Evolutionary conservation across 2,329 filamentous ascomycete genomes (phyloP).

Genomic region (Colletotrichum echinochloae): DNA sequence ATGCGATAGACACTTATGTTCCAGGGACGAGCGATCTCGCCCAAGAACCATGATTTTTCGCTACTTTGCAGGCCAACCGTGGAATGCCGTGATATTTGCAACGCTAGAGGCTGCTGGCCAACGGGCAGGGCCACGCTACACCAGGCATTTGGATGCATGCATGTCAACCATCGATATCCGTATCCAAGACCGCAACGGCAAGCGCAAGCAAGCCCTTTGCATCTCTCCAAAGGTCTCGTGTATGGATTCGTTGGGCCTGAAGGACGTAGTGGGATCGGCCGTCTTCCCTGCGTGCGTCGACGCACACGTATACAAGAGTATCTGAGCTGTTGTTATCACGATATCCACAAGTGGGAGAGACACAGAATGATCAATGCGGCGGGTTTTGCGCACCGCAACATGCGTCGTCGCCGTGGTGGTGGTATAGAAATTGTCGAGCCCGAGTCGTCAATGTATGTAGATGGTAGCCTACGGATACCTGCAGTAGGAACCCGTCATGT

Average conservation of each 20-base stretch:
- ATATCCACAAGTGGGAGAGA: not conserved
- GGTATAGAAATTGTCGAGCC: not conserved
- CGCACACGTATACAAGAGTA: not conserved
- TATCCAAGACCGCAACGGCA: not conserved
- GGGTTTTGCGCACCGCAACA: not conserved
- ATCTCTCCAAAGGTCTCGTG: not conserved
- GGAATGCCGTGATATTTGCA: not conserved
- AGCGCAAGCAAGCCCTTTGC: not conserved
- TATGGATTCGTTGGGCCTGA: not conserved
- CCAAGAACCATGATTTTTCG: slow-evolving; percentile 24
- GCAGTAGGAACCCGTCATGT: slow-evolving; percentile 35
- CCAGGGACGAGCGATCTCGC: not conserved
- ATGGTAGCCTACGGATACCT: slow-evolving; percentile 13
- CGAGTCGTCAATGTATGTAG: slow-evolving; percentile 1
- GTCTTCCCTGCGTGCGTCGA: not conserved
- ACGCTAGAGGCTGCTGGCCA: not conserved
- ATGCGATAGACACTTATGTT: slow-evolving; percentile 2
- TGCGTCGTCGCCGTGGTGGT: not conserved
- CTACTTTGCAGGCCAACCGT: slow-evolving; percentile 16
- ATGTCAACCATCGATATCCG: not conserved
- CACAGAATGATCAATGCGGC: not conserved
- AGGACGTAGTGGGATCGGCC: not conserved
- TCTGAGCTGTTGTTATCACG: not conserved
- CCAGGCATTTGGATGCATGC: not conserved
- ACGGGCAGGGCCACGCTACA: slow-evolving; percentile 22